A percentile compares a stretch with the other conserved stretches of the same genome.
Conservation (phyloP, 139 green algal genomes). For the Micractinium conductrix region DNA sequence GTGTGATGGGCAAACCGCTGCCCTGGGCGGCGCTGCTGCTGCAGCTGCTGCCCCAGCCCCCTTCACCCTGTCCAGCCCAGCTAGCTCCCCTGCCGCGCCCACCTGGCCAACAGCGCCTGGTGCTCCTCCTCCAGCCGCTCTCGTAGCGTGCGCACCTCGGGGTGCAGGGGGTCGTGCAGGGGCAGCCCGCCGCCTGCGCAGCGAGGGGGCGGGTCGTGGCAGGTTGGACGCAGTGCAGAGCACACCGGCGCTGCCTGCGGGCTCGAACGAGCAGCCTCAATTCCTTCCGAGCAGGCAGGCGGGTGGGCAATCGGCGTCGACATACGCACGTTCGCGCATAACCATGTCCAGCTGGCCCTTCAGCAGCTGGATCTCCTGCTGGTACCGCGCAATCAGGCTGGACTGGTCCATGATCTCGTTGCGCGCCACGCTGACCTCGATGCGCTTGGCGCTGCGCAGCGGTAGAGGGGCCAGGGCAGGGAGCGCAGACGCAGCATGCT, state of each 20-base stretch:
- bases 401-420: slow-evolving; percentile 87
- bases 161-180: slow-evolving; percentile 48
- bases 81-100: neutral
- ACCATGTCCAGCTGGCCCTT: slow-evolving; percentile 76
- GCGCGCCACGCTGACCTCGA: slow-evolving; percentile 37
- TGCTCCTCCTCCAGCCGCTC: slow-evolving; percentile 80
- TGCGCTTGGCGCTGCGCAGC: slow-evolving; percentile 21
- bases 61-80: no score
- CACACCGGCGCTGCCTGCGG: no score
- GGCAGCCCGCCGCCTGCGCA: slow-evolving; percentile 25
- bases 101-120: slow-evolving; percentile 48
- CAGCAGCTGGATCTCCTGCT: slow-evolving; percentile 84
- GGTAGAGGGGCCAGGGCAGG: neutral
- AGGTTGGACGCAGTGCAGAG: neutral
- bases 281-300: no score
- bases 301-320: neutral
- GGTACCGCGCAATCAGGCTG: slow-evolving; percentile 83
- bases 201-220: neutral
- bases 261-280: no score
- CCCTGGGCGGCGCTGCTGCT: no score
- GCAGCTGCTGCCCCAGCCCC: neutral
- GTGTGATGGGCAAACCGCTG: no score
- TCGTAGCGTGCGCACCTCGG: slow-evolving; percentile 63
- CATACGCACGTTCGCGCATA: slow-evolving; percentile 41
- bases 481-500: neutral